Percentiles rank a stretch among this genome's conserved stretches.
Evolutionary conservation across 192 early-diverging fungal genomes (phyloP).

Genomic region (Podila epigama): DNA sequence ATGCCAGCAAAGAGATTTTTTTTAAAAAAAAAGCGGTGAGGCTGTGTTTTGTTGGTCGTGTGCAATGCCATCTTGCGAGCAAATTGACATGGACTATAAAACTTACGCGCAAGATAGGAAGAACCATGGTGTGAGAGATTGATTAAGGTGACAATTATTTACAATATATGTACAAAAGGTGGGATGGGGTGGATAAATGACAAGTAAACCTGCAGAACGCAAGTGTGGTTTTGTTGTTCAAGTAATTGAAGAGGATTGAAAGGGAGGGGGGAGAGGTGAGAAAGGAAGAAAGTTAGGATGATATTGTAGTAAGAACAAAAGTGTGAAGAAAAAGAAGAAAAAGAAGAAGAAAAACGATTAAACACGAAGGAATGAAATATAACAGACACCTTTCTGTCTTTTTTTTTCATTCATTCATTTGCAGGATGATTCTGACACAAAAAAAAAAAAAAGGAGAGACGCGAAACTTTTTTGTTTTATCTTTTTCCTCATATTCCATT

Average conservation of each 20-base stretch:
- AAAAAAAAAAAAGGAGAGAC: neutral
- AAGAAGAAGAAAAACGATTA: neutral
- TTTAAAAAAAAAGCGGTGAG: too few species aligned
- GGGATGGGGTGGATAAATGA: neutral
- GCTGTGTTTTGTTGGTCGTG: too few species aligned
- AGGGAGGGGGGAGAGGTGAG: neutral
- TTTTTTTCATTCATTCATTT: neutral
- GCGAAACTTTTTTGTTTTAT: too few species aligned
- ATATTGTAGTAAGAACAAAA: too few species aligned
- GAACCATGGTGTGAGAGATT: slow-evolving; percentile 12
- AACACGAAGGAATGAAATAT: neutral
- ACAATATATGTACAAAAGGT: neutral
- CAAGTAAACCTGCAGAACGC: neutral
- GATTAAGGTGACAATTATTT: neutral
- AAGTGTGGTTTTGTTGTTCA: neutral
- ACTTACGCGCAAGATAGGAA: slow-evolving; percentile 4
- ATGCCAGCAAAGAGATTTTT: neutral
- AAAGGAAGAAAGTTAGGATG: too few species aligned
- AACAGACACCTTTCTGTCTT: neutral
- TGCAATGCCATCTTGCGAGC: too few species aligned
- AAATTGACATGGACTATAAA: too few species aligned
- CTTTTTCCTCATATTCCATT: neutral
- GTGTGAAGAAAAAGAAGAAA: neutral
- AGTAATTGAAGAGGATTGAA: neutral
- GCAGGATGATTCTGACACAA: neutral